Evolutionary conservation across 2,329 filamentous ascomycete species (phyloP).

Genomic region (Ciborinia camelliae): DNA sequence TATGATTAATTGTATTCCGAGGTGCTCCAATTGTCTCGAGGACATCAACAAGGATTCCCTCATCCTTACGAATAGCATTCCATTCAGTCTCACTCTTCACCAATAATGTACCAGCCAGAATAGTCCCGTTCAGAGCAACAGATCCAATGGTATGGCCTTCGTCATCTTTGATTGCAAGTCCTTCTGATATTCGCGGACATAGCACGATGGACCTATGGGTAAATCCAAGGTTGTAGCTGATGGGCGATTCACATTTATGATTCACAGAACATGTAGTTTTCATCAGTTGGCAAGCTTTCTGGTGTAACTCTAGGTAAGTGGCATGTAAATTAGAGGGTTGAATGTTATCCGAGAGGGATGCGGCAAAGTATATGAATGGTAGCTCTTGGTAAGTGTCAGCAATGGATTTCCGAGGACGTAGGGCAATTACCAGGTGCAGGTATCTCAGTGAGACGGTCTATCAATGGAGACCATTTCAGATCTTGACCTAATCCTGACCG

Average conservation of each 20-base stretch:
- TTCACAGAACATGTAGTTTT: not conserved
- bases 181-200: slow-evolving; percentile 53
- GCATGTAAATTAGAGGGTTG: slow-evolving; percentile 27
- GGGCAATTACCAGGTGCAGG: slow-evolving; percentile 22
- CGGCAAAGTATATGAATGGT: slow-evolving; percentile 36
- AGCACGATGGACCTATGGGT: slow-evolving; percentile 52
- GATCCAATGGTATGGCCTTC: slow-evolving; percentile 30
- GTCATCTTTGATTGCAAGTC: slow-evolving; percentile 35
- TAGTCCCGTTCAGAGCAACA: slow-evolving; percentile 55
- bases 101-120: slow-evolving; percentile 61
- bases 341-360: slow-evolving; percentile 24
- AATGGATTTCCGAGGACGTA: too few relatives aligned
- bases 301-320: slow-evolving; percentile 31
- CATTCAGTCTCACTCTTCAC: slow-evolving; percentile 59
- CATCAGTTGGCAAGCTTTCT: slow-evolving; percentile 25
- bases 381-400: slow-evolving; percentile 24
- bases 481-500: slow-evolving; percentile 43
- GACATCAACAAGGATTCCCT: slow-evolving; percentile 43
- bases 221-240: slow-evolving; percentile 63
- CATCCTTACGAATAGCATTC: slow-evolving; percentile 47
- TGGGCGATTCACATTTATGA: slow-evolving; percentile 39
- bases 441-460: slow-evolving; percentile 39
- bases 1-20: not conserved
- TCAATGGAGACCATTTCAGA: slow-evolving; percentile 50
- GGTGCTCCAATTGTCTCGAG: slow-evolving; percentile 37